These are phyloP conservation scores for Gossypium davidsonii DNA, from an alignment of 441 rosid species.

Conservation along the genomic window DNA sequence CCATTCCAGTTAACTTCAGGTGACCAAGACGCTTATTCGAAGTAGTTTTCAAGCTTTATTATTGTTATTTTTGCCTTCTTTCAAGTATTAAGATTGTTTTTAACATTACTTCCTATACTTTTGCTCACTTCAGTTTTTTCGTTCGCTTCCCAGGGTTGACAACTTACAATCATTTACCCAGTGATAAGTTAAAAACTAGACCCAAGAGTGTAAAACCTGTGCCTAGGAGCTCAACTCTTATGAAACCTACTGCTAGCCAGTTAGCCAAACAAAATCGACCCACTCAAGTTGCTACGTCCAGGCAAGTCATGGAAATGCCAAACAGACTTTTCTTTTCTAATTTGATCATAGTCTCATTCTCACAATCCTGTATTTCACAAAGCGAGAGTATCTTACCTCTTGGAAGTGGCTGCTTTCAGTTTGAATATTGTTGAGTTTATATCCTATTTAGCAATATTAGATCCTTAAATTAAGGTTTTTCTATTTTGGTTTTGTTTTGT, in stretches of 20 bases:
- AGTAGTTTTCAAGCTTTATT: background rate
- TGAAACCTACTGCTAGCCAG: constrained; percentile 90
- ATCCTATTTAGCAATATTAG: background rate
- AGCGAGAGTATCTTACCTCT: background rate
- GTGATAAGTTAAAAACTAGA: constrained; percentile 35
- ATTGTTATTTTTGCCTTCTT: background rate
- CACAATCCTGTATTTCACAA: background rate
- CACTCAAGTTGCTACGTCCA: constrained; percentile 32
- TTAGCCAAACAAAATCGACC: constrained; percentile 73
- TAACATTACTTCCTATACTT: background rate
- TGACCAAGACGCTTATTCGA: constrained; percentile 3
- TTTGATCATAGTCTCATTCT: background rate
- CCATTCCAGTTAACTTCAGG: constrained; percentile 33
- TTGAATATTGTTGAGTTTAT: background rate
- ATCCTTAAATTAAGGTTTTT: background rate
- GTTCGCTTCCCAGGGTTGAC: constrained; percentile 33
- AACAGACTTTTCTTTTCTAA: background rate
- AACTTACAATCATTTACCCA: constrained; percentile 26
- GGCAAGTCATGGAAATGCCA: constrained; percentile 36
- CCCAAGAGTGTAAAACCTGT: constrained; percentile 30
- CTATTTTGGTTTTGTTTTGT: background rate
- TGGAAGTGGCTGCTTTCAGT: background rate
- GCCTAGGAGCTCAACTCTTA: constrained; percentile 78
- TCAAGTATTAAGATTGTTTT: background rate
- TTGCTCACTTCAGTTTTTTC: background rate